A percentile compares a stretch with the other conserved stretches of the same genome.
Evolutionary conservation across 192 early-diverging fungal genomes (phyloP).

Genomic region (Backusella liffmaniae): DNA sequence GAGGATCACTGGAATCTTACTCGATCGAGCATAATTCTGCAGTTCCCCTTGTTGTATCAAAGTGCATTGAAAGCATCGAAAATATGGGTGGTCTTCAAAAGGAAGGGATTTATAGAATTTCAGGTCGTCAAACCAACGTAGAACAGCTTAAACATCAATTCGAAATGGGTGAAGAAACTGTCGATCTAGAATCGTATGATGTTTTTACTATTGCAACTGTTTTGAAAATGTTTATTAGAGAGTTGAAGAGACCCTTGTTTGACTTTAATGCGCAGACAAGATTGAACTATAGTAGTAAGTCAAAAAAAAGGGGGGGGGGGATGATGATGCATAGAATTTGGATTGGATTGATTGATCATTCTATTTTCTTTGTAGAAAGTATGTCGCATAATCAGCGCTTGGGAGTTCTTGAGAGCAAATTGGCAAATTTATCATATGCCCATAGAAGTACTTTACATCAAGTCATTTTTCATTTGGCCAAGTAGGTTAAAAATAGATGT

Average conservation of each 20-base stretch:
- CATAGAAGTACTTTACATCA: slow-evolving; percentile 54
- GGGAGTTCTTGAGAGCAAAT: slow-evolving; percentile 34
- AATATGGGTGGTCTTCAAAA: slow-evolving; percentile 32
- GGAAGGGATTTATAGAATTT: slow-evolving; percentile 41
- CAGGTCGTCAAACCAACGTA: slow-evolving; percentile 35
- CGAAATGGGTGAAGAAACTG: slow-evolving; percentile 32
- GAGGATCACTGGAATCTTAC: slow-evolving; percentile 33
- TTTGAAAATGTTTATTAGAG: slow-evolving; percentile 63
- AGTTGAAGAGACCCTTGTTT: slow-evolving; percentile 60
- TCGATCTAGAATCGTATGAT: slow-evolving; percentile 42
- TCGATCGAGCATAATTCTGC: slow-evolving; percentile 22
- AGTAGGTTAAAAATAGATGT: slow-evolving; percentile 30
- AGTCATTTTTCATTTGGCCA: slow-evolving; percentile 54
- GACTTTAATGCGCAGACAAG: slow-evolving; percentile 49
- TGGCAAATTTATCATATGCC: slow-evolving; percentile 43
- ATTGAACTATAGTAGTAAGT: slow-evolving; percentile 53
- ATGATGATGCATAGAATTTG: slow-evolving; percentile 9
- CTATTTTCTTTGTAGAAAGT: background rate
- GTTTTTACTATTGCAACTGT: slow-evolving; percentile 59
- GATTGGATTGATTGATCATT: background rate
- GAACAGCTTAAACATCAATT: slow-evolving; percentile 31
- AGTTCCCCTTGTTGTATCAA: slow-evolving; percentile 32
- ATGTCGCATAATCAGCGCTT: slow-evolving; percentile 28
- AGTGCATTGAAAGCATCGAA: slow-evolving; percentile 38
- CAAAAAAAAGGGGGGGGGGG: too few species aligned